Base-by-base conservation (phyloP, 1,284 basidiomycete genomes). In the Quambalaria eucalypti region DNA sequence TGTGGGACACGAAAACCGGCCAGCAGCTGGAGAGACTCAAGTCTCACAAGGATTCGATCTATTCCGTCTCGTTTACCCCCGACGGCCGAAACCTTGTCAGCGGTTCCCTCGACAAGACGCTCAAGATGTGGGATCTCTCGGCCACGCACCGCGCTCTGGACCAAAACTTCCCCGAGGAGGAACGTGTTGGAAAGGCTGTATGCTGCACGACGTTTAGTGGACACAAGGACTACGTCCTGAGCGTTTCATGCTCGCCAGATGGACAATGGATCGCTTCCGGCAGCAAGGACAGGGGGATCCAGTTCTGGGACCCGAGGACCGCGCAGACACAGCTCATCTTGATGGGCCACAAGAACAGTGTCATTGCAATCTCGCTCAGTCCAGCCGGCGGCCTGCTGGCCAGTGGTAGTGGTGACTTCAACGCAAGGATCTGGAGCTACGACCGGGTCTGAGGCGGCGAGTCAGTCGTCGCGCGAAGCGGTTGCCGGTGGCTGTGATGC, bases 341-440 rank as follows among this genome's bases (percentile, higher is more conserved):
- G 6, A 87, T 90, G 76, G 89, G 88, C 2, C 89, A 92, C 77
- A 90, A 89, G 77, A 91, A 91, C 74, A 86, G 85, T 1, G 88
- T 91, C 58, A 90, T 90, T 64, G 87, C 87, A 23, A 87, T 91
- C 69, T 86, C 88, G 68, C 78, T 90, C 44, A 86, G 85, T 62
- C 84, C 85, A 7, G 80, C 82, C 25, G 86, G 86, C 16, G 84
- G 83, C 44, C 79, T 87, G 48, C 78, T 92, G 40, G 89, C 88
- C 2, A 90, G 88, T 4, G 90, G 89, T 23, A 87, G 85, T 74
- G 90, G 90, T 12, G 90, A 93, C 76, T 87, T 85, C 79, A 83
- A 73, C 50, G 71, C 71, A 8, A 57, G 71, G n/a, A 68, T 73
- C 47, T 73, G 71, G 71, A 62, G 61, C 28, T 73, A 73, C 47